A percentile compares a stretch with the other conserved stretches of the same genome.
Conservation (phyloP, 83 land plant species). For the Larix sibirica region DNA sequence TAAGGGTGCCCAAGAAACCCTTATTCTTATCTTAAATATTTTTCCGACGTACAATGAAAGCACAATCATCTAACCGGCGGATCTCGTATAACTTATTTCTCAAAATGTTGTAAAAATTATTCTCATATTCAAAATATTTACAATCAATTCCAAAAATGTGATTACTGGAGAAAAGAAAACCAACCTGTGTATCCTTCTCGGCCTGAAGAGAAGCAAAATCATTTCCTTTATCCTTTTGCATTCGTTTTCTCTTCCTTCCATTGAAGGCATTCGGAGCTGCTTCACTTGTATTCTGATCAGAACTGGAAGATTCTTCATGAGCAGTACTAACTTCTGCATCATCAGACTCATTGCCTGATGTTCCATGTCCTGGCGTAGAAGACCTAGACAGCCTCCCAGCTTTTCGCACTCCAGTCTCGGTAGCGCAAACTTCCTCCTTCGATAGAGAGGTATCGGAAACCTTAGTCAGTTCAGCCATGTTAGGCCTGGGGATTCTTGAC, state of each 20-base stretch:
- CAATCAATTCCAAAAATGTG: too few species aligned
- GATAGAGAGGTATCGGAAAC: conserved; percentile 20
- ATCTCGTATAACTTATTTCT: background rate
- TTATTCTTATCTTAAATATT: background rate
- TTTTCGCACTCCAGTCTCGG: conserved; percentile 22
- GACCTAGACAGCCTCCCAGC: conserved; percentile 21
- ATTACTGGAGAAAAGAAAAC: background rate
- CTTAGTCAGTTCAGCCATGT: conserved; percentile 13
- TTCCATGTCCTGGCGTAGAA: conserved; percentile 26
- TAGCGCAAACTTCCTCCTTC: conserved; percentile 18
- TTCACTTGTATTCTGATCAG: conserved; percentile 28
- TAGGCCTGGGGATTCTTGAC: background rate
- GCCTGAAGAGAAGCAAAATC: conserved; percentile 17
- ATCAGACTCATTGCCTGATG: conserved; percentile 38
- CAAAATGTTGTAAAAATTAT: background rate
- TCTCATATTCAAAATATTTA: too few species aligned
- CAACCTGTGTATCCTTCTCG: conserved; percentile 17
- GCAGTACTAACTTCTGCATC: conserved; percentile 58
- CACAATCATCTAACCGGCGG: background rate
- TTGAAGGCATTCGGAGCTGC: conserved; percentile 20
- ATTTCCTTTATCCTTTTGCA: conserved; percentile 11
- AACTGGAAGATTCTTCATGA: conserved; percentile 27
- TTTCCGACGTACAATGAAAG: background rate
- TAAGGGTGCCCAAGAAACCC: too few species aligned
- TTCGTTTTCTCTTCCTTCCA: conserved; percentile 57